phyloP scores from a whole-genome alignment of 495 filamentous ascomycete genomes.

The Daldinia caldariorum region DNA sequence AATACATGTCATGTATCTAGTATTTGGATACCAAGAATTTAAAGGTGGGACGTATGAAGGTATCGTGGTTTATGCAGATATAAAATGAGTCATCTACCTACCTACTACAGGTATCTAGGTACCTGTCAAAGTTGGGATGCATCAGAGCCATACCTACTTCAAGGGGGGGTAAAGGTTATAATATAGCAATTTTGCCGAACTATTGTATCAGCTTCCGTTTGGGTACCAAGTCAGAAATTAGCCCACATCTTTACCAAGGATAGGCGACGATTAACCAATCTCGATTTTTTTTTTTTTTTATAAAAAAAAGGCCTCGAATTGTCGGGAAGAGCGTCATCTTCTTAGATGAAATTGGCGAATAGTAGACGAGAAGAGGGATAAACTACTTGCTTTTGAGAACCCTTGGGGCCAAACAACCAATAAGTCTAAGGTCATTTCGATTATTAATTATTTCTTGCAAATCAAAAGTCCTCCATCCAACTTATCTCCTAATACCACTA shows the following conservation, averaged over 20 bases:
- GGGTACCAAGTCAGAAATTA: slow-evolving; percentile 13
- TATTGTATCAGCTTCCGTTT: slow-evolving; percentile 1
- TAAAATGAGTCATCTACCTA: too few species aligned
- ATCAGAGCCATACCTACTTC: neutral
- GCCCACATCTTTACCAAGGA: slow-evolving; percentile 15
- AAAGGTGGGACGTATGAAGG: too few species aligned
- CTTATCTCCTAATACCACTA: slow-evolving; percentile 1
- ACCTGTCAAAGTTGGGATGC: neutral
- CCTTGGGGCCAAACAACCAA: slow-evolving; percentile 26
- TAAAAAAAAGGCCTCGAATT: slow-evolving; percentile 14
- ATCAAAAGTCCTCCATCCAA: slow-evolving; percentile 3
- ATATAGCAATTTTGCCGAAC: slow-evolving; percentile 5
- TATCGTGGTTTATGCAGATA: too few species aligned
- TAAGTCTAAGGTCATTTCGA: slow-evolving; percentile 23
- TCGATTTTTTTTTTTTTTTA: too few species aligned
- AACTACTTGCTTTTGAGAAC: slow-evolving; percentile 21
- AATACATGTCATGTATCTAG: too few species aligned
- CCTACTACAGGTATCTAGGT: neutral
- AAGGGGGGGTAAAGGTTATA: neutral
- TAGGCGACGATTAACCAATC: slow-evolving; percentile 21
- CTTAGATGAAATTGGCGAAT: slow-evolving; percentile 23
- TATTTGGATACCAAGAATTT: too few species aligned
- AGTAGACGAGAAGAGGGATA: slow-evolving; percentile 1
- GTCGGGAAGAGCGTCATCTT: slow-evolving; percentile 16
- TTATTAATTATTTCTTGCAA: slow-evolving; percentile 33